phyloP scores from a whole-genome alignment of 306 rosid genomes.

The Quercus ilex region DNA sequence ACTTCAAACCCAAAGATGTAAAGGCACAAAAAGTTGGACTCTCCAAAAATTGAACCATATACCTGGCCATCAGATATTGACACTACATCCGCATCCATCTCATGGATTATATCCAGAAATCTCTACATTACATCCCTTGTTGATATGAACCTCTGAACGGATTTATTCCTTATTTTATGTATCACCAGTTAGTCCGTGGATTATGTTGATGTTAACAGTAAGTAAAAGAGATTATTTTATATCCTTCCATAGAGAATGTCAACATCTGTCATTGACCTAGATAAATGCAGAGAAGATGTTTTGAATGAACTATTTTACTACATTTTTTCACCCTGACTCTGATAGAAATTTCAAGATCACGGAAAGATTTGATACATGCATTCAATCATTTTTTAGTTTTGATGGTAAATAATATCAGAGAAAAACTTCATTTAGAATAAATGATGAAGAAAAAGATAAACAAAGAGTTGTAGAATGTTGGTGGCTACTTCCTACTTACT shows the following conservation, averaged over 20 bases:
- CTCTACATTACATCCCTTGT: not conserved
- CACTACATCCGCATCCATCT: not conserved
- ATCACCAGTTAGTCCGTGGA: not conserved
- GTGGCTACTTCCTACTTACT: conserved; percentile 48
- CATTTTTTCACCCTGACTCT: not conserved
- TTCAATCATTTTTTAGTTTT: not conserved
- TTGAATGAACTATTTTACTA: not conserved
- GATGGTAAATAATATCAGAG: too few relatives aligned
- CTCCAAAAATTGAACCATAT: too few relatives aligned
- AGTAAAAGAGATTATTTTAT: not conserved
- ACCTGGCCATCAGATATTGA: not conserved
- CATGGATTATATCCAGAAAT: not conserved
- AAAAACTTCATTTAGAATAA: not conserved
- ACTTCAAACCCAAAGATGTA: too few relatives aligned
- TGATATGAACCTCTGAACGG: not conserved
- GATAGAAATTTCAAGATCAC: not conserved
- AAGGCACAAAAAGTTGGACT: too few relatives aligned
- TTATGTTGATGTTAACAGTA: not conserved
- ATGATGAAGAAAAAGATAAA: not conserved
- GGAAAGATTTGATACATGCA: not conserved
- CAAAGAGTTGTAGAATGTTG: not conserved
- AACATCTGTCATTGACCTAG: not conserved
- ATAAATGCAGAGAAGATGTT: not conserved
- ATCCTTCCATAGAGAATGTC: not conserved
- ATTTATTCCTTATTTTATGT: not conserved